These are phyloP conservation scores for Protomyces arabidopsidicola DNA, from an alignment of 1,139 yeast species.

Conservation along the genomic window DNA sequence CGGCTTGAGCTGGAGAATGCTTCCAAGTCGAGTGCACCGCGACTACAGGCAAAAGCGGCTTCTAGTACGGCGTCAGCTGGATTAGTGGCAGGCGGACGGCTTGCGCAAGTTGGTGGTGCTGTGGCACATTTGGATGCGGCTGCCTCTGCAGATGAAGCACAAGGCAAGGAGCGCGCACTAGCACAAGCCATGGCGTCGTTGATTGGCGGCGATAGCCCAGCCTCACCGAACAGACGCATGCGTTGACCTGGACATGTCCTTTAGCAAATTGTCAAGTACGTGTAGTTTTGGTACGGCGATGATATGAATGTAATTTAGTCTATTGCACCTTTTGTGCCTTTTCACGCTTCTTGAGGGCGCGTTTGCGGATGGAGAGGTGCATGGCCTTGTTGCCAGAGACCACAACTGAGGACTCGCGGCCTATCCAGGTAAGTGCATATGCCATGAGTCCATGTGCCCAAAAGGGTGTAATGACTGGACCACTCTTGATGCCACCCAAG, in stretches of 20 bases:
- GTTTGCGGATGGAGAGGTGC: conserved; percentile 72
- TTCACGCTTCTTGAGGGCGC: conserved; percentile 80
- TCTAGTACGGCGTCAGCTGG: background rate
- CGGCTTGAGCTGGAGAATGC: background rate
- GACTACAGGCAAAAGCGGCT: background rate
- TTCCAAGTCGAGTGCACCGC: background rate
- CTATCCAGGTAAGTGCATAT: conserved; percentile 37
- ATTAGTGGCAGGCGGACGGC: background rate
- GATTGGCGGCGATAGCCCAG: background rate
- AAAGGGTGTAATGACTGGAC: conserved; percentile 90
- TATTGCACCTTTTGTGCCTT: conserved; percentile 29
- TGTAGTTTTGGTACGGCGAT: background rate
- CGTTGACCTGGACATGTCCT: too few relatives aligned
- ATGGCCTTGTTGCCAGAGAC: conserved; percentile 62
- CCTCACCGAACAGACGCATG: background rate
- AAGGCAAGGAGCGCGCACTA: background rate
- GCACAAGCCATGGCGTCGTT: background rate
- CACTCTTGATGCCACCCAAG: conserved; percentile 74
- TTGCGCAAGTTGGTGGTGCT: background rate
- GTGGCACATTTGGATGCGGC: background rate
- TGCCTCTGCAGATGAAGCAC: background rate
- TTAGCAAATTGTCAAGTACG: too few relatives aligned
- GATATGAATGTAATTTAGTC: background rate
- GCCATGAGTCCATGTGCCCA: conserved; percentile 95
- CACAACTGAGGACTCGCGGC: conserved; percentile 46